Evolutionary conservation across 78 protist genomes (phyloP).

Genomic region (Anaeramoeba ignava): DNA sequence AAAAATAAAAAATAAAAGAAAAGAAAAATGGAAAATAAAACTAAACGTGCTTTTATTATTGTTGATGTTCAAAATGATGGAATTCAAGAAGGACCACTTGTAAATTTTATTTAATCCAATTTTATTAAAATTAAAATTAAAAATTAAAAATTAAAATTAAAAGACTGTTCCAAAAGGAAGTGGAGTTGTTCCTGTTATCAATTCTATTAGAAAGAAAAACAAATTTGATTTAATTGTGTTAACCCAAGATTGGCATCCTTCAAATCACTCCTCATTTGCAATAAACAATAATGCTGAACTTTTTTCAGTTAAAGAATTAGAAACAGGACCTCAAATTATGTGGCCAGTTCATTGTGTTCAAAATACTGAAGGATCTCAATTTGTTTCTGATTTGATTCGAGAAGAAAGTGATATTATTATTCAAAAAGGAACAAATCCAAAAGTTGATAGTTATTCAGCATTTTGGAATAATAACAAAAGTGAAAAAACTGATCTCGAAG

Average conservation of each 20-base stretch:
- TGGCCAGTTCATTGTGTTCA: constrained; percentile 66
- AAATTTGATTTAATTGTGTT: constrained; percentile 30
- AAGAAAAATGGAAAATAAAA: no score
- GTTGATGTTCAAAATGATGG: no score
- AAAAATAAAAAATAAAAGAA: no score
- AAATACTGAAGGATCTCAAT: constrained; percentile 31
- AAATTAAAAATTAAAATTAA: no score
- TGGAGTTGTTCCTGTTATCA: constrained; percentile 29
- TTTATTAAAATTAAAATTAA: no score
- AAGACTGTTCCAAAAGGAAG: constrained; percentile 11
- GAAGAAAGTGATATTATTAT: constrained; percentile 4
- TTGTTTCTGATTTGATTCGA: constrained; percentile 19
- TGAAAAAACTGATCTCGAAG: constrained; percentile 25
- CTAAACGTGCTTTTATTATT: no score
- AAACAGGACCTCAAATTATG: constrained; percentile 27
- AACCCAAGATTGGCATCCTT: constrained; percentile 54
- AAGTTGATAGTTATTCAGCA: constrained; percentile 47
- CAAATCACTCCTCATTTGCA: constrained; percentile 44
- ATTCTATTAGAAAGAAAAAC: no score
- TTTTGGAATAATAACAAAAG: constrained; percentile 32
- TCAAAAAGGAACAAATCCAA: constrained; percentile 30
- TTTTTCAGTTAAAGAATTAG: constrained; percentile 1
- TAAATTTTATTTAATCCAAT: no score
- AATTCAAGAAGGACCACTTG: no score
- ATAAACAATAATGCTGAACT: constrained; percentile 23